phyloP scores from a whole-genome alignment of 1,139 yeast species.

The Kurtzmaniella natalensis region DNA sequence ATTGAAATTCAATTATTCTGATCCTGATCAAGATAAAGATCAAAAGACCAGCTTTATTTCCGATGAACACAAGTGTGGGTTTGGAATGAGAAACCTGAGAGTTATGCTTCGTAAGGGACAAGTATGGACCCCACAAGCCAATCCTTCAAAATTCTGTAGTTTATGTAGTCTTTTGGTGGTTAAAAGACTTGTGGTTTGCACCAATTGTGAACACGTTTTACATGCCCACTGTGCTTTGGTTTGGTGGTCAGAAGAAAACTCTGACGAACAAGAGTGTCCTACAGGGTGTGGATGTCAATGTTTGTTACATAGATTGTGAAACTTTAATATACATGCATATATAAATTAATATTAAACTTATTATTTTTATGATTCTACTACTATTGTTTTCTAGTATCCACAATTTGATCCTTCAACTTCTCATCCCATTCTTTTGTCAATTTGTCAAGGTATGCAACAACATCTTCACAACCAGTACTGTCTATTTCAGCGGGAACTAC shows the following conservation, averaged over 20 bases:
- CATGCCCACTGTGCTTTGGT: conserved; percentile 75
- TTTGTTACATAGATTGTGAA: conserved; percentile 23
- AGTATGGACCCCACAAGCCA: conserved; percentile 33
- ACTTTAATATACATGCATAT: background rate
- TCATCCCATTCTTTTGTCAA: conserved; percentile 51
- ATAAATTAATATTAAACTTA: background rate
- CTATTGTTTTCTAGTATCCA: conserved; percentile 40
- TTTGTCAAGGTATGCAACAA: conserved; percentile 53
- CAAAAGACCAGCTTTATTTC: conserved; percentile 5
- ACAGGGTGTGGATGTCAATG: conserved; percentile 90
- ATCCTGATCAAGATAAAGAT: conserved; percentile 11
- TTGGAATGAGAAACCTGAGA: conserved; percentile 31
- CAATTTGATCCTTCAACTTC: conserved; percentile 67
- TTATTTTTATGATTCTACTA: conserved; percentile 5
- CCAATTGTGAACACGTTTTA: conserved; percentile 70
- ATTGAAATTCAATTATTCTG: conserved; percentile 62
- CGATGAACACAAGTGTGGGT: conserved; percentile 36
- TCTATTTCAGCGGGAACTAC: conserved; percentile 54
- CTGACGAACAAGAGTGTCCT: conserved; percentile 58
- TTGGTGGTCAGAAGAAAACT: conserved; percentile 63
- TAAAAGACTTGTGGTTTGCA: conserved; percentile 64
- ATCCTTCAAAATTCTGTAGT: conserved; percentile 45
- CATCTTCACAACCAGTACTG: conserved; percentile 60
- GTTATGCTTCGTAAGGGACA: conserved; percentile 8
- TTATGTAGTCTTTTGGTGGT: conserved; percentile 60